Conservation (phyloP, 139 green algal genomes). For the Chlamydomonas urium region DNA sequence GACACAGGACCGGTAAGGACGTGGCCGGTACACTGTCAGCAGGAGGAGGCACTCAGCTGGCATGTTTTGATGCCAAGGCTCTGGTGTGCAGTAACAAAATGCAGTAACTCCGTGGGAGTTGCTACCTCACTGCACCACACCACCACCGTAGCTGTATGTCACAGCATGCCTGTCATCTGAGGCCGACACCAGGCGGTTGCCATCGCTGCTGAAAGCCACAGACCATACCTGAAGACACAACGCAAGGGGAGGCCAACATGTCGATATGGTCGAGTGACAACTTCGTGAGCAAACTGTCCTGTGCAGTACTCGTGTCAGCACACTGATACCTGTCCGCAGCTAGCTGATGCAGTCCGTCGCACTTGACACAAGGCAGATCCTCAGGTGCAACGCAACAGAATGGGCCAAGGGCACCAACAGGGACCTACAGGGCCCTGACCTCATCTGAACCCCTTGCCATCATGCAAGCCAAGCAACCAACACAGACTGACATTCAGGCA, state of each 20-base stretch:
- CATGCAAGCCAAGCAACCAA: background rate
- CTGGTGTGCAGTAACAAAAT: too few relatives aligned
- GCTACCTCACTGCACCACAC: background rate
- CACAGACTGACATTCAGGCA: background rate
- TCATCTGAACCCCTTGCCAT: background rate
- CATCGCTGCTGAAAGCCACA: conserved; percentile 59
- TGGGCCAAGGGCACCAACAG: background rate
- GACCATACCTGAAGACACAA: conserved; percentile 75
- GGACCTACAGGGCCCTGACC: background rate
- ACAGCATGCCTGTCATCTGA: conserved; percentile 66
- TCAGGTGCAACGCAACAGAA: background rate
- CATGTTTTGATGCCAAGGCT: too few relatives aligned
- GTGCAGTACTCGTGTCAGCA: background rate
- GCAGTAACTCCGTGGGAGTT: too few relatives aligned
- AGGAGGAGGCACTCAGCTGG: too few relatives aligned
- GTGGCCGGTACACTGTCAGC: too few relatives aligned
- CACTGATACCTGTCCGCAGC: background rate
- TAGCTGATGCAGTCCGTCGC: background rate
- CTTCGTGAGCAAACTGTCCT: background rate
- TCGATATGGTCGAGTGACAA: background rate
- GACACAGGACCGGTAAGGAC: too few relatives aligned
- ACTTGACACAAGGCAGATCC: background rate
- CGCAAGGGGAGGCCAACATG: background rate
- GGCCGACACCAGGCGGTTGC: conserved; percentile 50
- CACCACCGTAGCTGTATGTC: conserved; percentile 38